Percentiles rank a stretch among this genome's conserved stretches.
phyloP scores from a whole-genome alignment of 345 rosid genomes.

The Populus nigra region DNA sequence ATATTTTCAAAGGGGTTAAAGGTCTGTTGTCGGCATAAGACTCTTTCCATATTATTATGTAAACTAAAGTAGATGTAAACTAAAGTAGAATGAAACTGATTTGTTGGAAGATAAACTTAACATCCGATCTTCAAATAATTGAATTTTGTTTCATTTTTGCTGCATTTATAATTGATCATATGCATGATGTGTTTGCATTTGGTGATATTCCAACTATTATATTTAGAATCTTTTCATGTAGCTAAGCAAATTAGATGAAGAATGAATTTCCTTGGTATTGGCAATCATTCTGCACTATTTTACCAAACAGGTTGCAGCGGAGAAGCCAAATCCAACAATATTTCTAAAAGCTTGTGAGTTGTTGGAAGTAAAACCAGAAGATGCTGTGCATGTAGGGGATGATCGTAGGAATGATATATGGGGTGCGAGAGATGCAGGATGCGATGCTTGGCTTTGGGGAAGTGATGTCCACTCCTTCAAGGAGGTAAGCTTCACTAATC shows the following conservation, averaged over 20 bases:
- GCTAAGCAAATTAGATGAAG: not conserved
- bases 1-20: not conserved
- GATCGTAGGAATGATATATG: slow-evolving; percentile 97
- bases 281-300: slow-evolving; percentile 8
- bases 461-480: slow-evolving; percentile 82
- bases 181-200: not conserved
- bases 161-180: not conserved
- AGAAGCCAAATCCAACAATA: slow-evolving; percentile 95
- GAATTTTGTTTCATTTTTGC: not conserved
- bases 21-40: not conserved
- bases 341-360: slow-evolving; percentile 91
- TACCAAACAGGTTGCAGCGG: slow-evolving; percentile 74
- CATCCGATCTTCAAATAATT: not conserved
- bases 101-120: not conserved
- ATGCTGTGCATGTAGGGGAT: slow-evolving; percentile 94
- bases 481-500: slow-evolving; percentile 47
- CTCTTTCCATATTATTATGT: not conserved
- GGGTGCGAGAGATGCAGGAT: slow-evolving; percentile 99
- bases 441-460: slow-evolving; percentile 99
- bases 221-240: not conserved
- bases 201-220: not conserved
- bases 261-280: not conserved
- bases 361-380: slow-evolving; percentile 83
- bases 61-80: not conserved
- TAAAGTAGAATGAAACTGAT: not conserved